A percentile compares a stretch with the other conserved stretches of the same genome.
Evolutionary conservation across 768 basidiomycete genomes (phyloP).

Genomic region (Saitozyma podzolica): DNA sequence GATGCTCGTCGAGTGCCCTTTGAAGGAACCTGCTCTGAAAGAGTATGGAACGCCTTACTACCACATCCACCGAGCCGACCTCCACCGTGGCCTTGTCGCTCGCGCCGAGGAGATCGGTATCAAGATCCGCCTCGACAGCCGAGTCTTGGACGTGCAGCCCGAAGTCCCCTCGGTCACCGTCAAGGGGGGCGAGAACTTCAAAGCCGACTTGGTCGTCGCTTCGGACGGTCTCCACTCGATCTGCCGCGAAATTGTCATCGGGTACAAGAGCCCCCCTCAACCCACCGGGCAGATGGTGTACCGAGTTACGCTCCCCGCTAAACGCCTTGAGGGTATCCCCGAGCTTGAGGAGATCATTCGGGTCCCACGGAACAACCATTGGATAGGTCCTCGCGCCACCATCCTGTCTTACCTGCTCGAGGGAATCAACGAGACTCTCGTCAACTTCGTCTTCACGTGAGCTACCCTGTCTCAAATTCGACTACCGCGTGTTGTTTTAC

Average conservation of each 20-base stretch:
- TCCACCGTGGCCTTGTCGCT: slow-evolving; percentile 1
- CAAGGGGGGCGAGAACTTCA: slow-evolving; percentile 1
- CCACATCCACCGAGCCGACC: slow-evolving; percentile 4
- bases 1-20: slow-evolving; percentile 1
- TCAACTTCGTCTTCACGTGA: too few relatives aligned
- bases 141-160: neutral
- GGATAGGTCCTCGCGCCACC: too few relatives aligned
- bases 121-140: slow-evolving; percentile 2
- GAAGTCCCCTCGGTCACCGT: slow-evolving; percentile 1
- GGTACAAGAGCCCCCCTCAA: neutral
- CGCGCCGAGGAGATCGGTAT: slow-evolving; percentile 1
- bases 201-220: slow-evolving; percentile 3
- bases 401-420: too few relatives aligned
- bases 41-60: slow-evolving; percentile 1
- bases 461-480: too few relatives aligned
- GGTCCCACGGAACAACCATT: too few relatives aligned
- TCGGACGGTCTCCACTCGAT: slow-evolving; percentile 5
- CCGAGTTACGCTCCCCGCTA: too few relatives aligned
- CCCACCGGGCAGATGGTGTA: too few relatives aligned
- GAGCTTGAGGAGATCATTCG: too few relatives aligned
- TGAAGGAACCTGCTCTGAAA: slow-evolving; percentile 5
- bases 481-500: too few relatives aligned
- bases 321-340: too few relatives aligned
- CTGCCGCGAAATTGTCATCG: slow-evolving; percentile 2
- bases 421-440: too few relatives aligned